These are phyloP conservation scores for Maudiozyma pseudohumilis DNA, from an alignment of 805 yeast species.

Conservation along the genomic window DNA sequence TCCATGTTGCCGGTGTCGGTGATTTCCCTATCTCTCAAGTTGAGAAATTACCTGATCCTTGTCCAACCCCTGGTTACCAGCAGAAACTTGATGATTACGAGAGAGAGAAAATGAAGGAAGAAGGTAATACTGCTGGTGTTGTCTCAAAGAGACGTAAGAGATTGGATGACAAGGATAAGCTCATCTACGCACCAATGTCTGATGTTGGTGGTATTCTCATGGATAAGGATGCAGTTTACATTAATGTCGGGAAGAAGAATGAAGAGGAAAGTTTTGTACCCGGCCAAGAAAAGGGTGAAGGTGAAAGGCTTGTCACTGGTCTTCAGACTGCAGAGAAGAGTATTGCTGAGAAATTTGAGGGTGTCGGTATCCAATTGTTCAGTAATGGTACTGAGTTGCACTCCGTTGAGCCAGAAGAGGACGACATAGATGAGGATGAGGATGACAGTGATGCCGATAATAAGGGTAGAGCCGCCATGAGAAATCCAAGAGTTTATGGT, in stretches of 20 bases:
- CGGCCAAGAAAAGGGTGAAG: conserved; percentile 67
- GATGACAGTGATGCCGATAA: conserved; percentile 27
- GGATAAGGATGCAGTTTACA: conserved; percentile 95
- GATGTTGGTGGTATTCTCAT: conserved; percentile 98
- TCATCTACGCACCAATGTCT: conserved; percentile 97
- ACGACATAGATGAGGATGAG: conserved; percentile 29
- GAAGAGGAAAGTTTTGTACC: conserved; percentile 39
- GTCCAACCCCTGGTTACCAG: conserved; percentile 92
- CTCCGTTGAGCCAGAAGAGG: conserved; percentile 34
- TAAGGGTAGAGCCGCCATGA: conserved; percentile 55
- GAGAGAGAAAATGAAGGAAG: conserved; percentile 63
- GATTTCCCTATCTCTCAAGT: conserved; percentile 67
- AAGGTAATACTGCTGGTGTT: conserved; percentile 44
- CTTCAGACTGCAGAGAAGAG: conserved; percentile 62
- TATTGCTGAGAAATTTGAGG: conserved; percentile 47
- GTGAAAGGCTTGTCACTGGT: conserved; percentile 75
- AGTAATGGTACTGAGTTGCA: conserved; percentile 46
- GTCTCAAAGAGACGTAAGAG: conserved; percentile 80
- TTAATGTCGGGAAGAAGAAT: conserved; percentile 41
- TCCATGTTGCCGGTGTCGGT: conserved; percentile 95
- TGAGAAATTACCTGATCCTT: conserved; percentile 94
- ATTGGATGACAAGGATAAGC: conserved; percentile 86
- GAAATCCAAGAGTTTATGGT: conserved; percentile 53
- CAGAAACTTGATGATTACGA: conserved; percentile 75
- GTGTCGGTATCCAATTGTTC: conserved; percentile 69